These are phyloP conservation scores for Ceratocystis alfenasii DNA, from an alignment of 2,329 filamentous ascomycete species.

Conservation along the genomic window DNA sequence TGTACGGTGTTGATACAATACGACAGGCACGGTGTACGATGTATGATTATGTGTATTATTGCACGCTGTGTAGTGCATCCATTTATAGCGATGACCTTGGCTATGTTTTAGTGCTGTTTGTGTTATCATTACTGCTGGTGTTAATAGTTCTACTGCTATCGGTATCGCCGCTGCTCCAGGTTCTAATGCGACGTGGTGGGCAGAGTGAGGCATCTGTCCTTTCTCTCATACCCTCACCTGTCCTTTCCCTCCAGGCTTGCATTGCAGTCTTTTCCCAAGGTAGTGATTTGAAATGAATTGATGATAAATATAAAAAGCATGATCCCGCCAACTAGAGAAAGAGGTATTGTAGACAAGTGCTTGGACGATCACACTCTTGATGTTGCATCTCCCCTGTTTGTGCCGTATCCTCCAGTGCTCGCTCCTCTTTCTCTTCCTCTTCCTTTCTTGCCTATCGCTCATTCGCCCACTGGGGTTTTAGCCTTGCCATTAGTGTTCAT, in stretches of 20 bases:
- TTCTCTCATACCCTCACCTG: too few relatives aligned
- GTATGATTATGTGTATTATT: not conserved
- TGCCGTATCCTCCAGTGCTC: not conserved
- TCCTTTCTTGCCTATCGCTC: not conserved
- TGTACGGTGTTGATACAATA: not conserved
- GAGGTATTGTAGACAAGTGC: not conserved
- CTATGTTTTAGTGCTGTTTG: too few relatives aligned
- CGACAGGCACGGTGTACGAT: not conserved
- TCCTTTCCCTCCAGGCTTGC: constrained; percentile 23
- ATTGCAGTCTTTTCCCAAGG: constrained; percentile 23
- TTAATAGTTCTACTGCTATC: too few relatives aligned
- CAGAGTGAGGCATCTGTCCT: not conserved
- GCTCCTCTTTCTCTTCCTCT: not conserved
- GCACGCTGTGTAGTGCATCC: not conserved
- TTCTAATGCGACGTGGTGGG: not conserved
- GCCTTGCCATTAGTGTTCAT: constrained; percentile 49
- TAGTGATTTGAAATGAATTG: constrained; percentile 7
- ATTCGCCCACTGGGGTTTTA: constrained; percentile 25
- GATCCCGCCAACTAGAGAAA: not conserved
- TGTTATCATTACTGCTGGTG: too few relatives aligned
- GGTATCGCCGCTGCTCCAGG: too few relatives aligned
- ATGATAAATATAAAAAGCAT: constrained; percentile 2
- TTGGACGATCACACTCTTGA: not conserved
- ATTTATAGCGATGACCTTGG: too few relatives aligned
- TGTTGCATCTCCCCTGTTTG: not conserved